Evolutionary conservation across 305 asterid species (phyloP).

Genomic region (Fraxinus ornus): DNA sequence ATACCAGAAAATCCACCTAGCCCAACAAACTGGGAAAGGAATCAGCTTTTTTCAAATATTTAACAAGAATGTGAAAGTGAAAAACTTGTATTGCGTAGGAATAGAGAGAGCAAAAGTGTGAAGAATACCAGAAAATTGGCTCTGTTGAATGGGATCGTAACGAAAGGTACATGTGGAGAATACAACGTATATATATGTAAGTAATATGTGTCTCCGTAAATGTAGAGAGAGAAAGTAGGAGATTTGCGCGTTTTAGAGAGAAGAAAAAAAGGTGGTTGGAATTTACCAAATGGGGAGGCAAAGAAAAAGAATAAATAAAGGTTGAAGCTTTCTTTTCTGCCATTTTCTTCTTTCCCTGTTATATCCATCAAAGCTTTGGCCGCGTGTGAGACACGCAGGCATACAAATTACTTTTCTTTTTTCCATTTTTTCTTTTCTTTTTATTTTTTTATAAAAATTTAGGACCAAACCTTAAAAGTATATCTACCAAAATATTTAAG

Average conservation of each 20-base stretch:
- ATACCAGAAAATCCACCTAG: conserved; percentile 41
- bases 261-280: conserved; percentile 28
- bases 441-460: too few species aligned
- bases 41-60: background rate
- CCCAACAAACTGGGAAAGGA: conserved; percentile 27
- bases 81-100: background rate
- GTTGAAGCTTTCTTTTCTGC: conserved; percentile 20
- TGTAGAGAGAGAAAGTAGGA: conserved; percentile 40
- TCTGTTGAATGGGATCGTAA: conserved; percentile 36
- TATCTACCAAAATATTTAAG: background rate
- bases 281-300: conserved; percentile 22
- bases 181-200: conserved; percentile 11
- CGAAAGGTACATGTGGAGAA: conserved; percentile 30
- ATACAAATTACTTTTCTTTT: background rate
- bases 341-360: background rate
- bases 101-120: background rate
- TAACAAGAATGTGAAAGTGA: conserved; percentile 22
- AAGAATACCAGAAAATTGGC: conserved; percentile 37
- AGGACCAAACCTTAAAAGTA: background rate
- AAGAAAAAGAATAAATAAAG: background rate
- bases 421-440: background rate
- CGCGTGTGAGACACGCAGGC: background rate
- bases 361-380: background rate
- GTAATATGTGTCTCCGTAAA: conserved; percentile 29
- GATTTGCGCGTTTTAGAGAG: conserved; percentile 36